Conservation (phyloP, 805 yeast species). For the Saccharomycopsis sp. region DNA sequence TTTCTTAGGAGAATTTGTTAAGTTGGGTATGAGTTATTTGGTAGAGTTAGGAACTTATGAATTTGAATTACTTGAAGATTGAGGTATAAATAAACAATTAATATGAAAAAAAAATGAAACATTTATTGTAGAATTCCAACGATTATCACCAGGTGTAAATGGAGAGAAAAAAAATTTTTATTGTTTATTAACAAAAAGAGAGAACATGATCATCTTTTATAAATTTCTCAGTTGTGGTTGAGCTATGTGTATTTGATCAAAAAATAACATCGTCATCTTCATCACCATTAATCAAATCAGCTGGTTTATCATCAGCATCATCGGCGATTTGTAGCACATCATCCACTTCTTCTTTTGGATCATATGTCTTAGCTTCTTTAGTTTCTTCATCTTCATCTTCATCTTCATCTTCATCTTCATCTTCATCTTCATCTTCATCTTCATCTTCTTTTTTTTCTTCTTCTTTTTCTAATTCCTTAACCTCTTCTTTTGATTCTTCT, state of each 20-base stretch:
- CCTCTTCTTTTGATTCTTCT: conserved; percentile 1
- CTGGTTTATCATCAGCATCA: conserved; percentile 13
- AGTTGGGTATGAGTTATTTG: conserved; percentile 62
- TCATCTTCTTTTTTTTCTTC: conserved; percentile 21
- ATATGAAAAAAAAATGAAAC: not conserved
- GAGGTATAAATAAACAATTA: not conserved
- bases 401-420: conserved; percentile 16
- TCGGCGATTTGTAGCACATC: conserved; percentile 13
- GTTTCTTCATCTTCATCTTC: conserved; percentile 41
- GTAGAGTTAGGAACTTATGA: not conserved
- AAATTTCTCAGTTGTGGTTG: no score
- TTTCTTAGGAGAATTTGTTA: conserved; percentile 75
- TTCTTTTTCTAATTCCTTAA: conserved; percentile 11
- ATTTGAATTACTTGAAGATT: not conserved
- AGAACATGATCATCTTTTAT: no score
- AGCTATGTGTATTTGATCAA: no score
- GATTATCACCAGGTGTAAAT: no score
- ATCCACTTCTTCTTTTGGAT: conserved; percentile 20
- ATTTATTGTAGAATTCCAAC: no score
- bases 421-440: conserved; percentile 17
- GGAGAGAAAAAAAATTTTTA: no score
- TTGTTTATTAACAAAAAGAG: no score
- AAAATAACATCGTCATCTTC: conserved; percentile 24
- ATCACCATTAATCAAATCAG: conserved; percentile 24
- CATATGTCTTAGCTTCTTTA: conserved; percentile 17